Percentiles rank a stretch among this genome's conserved stretches.
phyloP scores from a whole-genome alignment of 305 asterid species.

The Fraxinus albicans region DNA sequence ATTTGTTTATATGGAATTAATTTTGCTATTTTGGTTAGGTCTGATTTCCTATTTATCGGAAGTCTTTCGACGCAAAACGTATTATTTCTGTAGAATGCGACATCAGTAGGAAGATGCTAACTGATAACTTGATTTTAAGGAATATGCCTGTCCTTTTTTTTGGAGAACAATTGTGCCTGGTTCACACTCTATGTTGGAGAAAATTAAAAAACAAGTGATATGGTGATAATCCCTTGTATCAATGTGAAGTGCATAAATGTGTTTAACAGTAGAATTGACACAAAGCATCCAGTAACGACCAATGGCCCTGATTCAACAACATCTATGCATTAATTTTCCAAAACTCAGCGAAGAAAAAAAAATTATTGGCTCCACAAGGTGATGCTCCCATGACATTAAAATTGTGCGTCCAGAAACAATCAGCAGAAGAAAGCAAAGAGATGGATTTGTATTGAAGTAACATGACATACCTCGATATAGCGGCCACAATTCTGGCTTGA shows the following conservation, averaged over 20 bases:
- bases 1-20: slow-evolving; percentile 11
- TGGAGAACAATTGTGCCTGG: background rate
- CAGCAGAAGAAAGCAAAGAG: slow-evolving; percentile 22
- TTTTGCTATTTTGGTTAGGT: background rate
- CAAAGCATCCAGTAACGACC: background rate
- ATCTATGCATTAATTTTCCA: background rate
- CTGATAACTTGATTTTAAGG: background rate
- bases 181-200: background rate
- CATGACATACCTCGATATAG: slow-evolving; percentile 82
- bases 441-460: slow-evolving; percentile 3
- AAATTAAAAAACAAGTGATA: slow-evolving; percentile 5
- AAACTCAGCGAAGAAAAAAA: background rate
- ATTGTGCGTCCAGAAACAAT: slow-evolving; percentile 11
- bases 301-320: background rate
- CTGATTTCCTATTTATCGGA: slow-evolving; percentile 14
- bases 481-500: slow-evolving; percentile 89
- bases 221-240: background rate
- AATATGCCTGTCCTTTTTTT: background rate
- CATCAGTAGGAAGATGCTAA: slow-evolving; percentile 13
- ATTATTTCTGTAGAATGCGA: background rate
- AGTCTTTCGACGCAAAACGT: background rate
- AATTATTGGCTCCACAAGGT: background rate
- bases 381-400: background rate
- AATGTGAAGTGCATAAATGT: background rate
- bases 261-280: background rate